Evolutionary conservation across 2,329 filamentous ascomycete genomes (phyloP), one percentile per base, ranked within the genome.

Genomic region (Penicillium sp.): DNA sequence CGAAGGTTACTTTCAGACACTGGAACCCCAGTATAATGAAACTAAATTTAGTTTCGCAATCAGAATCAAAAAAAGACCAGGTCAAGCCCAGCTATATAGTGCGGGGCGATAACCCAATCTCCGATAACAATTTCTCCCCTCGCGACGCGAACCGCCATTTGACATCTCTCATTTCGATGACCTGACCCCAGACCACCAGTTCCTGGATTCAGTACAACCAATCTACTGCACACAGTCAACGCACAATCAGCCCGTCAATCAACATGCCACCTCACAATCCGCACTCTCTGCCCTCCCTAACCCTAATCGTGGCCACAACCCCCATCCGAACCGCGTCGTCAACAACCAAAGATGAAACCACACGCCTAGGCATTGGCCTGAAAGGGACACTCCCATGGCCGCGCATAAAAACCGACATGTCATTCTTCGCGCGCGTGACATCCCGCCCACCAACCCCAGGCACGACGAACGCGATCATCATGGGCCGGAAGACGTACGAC

Each of bases 401-500:
- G 0, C 88, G 88, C 40, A 82, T 97, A 32, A 90, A 86, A 73
- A 86, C 88, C 59, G 94, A 99, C 75, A 96, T 99, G 91, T 85
- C 86, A 36, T 97, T 96, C 73, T 99, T 99, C 72, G 89, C 91
- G 16, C 87, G 92, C 55, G 88, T 96, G 38, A 97, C 93, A 3
- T 91, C 89, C 65, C 84, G 87, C 14, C 57, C 71, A 4, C 67
- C 71, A 0, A 54, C 56, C 3, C 51, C 65, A 0, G 61, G 59
- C 2, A 62, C 49, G 26, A 68, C 66, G 1, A 93, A 92, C 72
- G 89, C 90, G 16, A 90, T 97, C 47, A 88, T 99, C 63, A 99
- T 99, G 94, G 94, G 94, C 56, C 89, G 94, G 68, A 97, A 95
- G 75, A 99, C 94, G 0, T 99, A 93, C 87, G 91, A 96, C 48